Conservation (phyloP, 2,329 filamentous ascomycete species). For the Chaetomiaceae sp. region DNA sequence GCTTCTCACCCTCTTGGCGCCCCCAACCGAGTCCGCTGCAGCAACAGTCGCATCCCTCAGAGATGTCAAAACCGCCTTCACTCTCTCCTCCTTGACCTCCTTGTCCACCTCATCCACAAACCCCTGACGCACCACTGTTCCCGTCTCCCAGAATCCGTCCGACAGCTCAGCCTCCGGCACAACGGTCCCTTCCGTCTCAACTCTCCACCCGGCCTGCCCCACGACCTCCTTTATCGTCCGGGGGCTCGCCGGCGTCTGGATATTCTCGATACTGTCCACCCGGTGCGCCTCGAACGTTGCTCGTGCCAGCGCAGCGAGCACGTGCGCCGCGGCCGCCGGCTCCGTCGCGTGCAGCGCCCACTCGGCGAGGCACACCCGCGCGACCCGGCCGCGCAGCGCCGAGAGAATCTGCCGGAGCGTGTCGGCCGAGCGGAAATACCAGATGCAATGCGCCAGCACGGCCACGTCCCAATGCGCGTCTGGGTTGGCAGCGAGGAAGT, state of each 20-base stretch:
- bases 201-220: constrained; percentile 33
- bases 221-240: constrained; percentile 36
- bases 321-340: constrained; percentile 41
- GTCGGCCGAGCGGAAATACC: constrained; percentile 45
- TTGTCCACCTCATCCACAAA: constrained; percentile 34
- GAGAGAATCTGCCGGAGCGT: constrained; percentile 35
- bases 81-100: constrained; percentile 26
- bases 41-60: constrained; percentile 32
- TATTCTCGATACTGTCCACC: constrained; percentile 38
- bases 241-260: constrained; percentile 43
- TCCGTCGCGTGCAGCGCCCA: constrained; percentile 40
- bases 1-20: constrained; percentile 31
- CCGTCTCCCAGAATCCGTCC: constrained; percentile 46
- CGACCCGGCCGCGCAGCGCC: constrained; percentile 32
- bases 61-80: constrained; percentile 28
- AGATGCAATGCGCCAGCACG: constrained; percentile 48
- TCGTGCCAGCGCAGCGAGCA: constrained; percentile 45
- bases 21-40: constrained; percentile 28
- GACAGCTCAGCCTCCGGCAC: constrained; percentile 35
- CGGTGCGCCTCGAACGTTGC: constrained; percentile 41
- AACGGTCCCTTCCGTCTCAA: constrained; percentile 35
- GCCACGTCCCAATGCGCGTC: constrained; percentile 38
- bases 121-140: constrained; percentile 27
- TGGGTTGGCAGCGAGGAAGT: constrained; percentile 31
- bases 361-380: constrained; percentile 41